phyloP scores from a whole-genome alignment of 345 rosid species.

The Gossypium thurberi region DNA sequence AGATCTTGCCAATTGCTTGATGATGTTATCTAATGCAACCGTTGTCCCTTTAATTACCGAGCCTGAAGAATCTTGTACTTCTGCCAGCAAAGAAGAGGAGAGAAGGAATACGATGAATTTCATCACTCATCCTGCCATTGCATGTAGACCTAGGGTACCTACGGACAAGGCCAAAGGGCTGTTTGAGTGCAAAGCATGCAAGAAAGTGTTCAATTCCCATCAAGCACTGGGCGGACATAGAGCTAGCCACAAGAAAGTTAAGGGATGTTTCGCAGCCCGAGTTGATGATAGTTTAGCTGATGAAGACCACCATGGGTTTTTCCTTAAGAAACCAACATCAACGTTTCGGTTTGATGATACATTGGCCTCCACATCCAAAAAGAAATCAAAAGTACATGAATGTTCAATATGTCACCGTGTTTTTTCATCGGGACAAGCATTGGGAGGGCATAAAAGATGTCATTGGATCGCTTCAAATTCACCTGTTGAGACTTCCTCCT shows the following conservation, averaged over 20 bases:
- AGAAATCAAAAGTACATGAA: constrained; percentile 78
- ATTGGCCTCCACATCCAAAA: constrained; percentile 35
- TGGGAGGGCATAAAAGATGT: constrained; percentile 97
- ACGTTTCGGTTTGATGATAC: constrained; percentile 30
- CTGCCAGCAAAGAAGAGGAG: constrained; percentile 58
- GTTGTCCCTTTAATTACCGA: constrained; percentile 42
- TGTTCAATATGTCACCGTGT: constrained; percentile 91
- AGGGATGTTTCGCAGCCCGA: constrained; percentile 90
- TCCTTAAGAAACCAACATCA: constrained; percentile 28
- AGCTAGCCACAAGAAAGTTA: constrained; percentile 98
- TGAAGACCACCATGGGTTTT: constrained; percentile 41
- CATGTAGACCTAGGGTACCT: constrained; percentile 15
- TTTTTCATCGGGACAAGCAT: constrained; percentile 90
- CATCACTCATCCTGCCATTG: constrained; percentile 18
- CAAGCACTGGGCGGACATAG: constrained; percentile 99
- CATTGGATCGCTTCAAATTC: constrained; percentile 90
- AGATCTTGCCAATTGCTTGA: constrained; percentile 88
- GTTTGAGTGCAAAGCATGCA: constrained; percentile 96
- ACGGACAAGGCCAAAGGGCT: constrained; percentile 49
- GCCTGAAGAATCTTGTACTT: constrained; percentile 67
- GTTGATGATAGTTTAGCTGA: constrained; percentile 38
- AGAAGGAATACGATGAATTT: constrained; percentile 31
- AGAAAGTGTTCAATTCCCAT: constrained; percentile 94
- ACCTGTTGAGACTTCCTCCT: constrained; percentile 36
- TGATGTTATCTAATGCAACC: constrained; percentile 76